Conservation (phyloP, 2,329 filamentous ascomycete genomes). For the Nemania bipapillata region DNA sequence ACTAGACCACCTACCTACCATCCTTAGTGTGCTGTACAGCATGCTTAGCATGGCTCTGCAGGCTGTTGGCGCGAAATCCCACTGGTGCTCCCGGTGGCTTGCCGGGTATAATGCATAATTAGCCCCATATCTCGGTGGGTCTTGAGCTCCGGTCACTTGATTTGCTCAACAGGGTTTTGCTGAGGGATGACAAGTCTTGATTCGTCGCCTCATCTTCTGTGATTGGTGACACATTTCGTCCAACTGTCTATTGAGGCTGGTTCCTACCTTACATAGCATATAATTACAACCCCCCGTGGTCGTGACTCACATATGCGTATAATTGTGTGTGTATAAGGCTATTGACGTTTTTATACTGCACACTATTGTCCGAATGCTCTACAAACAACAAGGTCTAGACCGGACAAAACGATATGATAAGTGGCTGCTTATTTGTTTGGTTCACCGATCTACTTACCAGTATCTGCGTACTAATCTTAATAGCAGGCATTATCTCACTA, state of each 20-base stretch:
- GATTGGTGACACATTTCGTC: slow-evolving; percentile 34
- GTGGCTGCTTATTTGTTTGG: background rate
- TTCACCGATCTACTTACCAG: background rate
- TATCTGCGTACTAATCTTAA: background rate
- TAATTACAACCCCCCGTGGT: slow-evolving; percentile 4
- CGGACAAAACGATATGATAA: background rate
- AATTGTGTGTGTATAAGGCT: background rate
- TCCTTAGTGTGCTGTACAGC: slow-evolving; percentile 2
- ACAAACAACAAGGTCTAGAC: background rate
- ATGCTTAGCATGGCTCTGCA: background rate
- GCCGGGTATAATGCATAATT: slow-evolving; percentile 27
- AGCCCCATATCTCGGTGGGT: slow-evolving; percentile 16
- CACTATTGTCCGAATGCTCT: background rate
- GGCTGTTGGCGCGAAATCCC: background rate
- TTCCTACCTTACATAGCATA: slow-evolving; percentile 15
- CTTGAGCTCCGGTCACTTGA: background rate
- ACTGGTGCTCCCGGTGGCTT: slow-evolving; percentile 5
- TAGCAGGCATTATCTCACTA: background rate
- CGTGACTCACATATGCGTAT: background rate
- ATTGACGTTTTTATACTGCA: background rate
- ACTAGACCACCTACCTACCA: background rate
- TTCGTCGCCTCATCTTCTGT: slow-evolving; percentile 45
- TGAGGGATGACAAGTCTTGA: slow-evolving; percentile 27
- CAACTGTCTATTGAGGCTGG: slow-evolving; percentile 32
- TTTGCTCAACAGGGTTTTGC: slow-evolving; percentile 26